Conservation (phyloP, 2,329 filamentous ascomycete species). For the Colletotrichum trifolii region DNA sequence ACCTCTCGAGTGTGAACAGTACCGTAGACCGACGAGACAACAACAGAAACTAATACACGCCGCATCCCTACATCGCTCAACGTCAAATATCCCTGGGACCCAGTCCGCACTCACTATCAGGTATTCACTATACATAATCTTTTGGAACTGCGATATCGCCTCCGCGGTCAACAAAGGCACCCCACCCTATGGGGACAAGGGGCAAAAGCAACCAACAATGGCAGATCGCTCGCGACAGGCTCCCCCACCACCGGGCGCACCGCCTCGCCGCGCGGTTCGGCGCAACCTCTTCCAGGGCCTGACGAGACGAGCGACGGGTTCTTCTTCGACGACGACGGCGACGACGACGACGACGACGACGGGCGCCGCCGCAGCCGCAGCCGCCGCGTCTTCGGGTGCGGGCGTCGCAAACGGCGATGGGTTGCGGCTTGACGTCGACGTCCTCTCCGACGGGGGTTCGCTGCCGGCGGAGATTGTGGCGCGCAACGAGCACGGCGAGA, state of each 20-base stretch:
- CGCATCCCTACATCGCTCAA: constrained; percentile 8
- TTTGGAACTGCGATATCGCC: not conserved
- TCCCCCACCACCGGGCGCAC: constrained; percentile 25
- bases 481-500: constrained; percentile 71
- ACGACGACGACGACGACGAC: not conserved
- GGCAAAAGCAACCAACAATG: constrained; percentile 20
- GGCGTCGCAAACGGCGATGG: constrained; percentile 48
- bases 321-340: constrained; percentile 16
- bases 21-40: not conserved
- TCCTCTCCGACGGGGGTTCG: constrained; percentile 48
- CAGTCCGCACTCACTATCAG: too few relatives aligned
- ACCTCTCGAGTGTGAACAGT: constrained; percentile 34
- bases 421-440: constrained; percentile 59
- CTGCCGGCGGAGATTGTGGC: constrained; percentile 67
- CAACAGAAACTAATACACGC: not conserved
- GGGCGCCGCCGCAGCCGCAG: constrained; percentile 39
- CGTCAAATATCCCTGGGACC: constrained; percentile 9
- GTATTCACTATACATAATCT: not conserved
- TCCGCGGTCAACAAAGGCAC: too few relatives aligned
- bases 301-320: constrained; percentile 65
- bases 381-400: constrained; percentile 8
- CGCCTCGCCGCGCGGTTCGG: constrained; percentile 48
- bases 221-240: constrained; percentile 30
- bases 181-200: not conserved
- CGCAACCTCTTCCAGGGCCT: constrained; percentile 71